phyloP scores from a whole-genome alignment of 2,329 filamentous ascomycete species.

The Epichloe hybrida region DNA sequence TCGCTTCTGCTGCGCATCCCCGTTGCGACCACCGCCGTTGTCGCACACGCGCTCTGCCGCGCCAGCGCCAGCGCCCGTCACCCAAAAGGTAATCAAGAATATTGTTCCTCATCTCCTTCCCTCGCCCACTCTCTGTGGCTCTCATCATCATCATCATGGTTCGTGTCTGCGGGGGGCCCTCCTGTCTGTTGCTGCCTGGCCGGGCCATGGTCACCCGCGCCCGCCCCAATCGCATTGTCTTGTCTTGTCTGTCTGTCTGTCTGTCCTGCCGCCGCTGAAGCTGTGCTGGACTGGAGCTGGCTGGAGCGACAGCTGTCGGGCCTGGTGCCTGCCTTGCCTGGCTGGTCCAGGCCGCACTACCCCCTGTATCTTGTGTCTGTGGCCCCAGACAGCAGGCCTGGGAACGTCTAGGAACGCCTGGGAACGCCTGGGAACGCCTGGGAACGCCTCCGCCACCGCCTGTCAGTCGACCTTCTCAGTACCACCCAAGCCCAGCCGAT shows the following conservation, averaged over 20 bases:
- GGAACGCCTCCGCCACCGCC: conserved; percentile 6
- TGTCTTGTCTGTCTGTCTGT: too few relatives aligned
- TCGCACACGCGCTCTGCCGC: conserved; percentile 8
- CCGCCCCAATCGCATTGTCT: neutral
- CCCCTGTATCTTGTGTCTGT: too few relatives aligned
- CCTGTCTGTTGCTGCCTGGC: neutral
- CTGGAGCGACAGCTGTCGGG: too few relatives aligned
- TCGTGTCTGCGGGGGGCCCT: conserved; percentile 4
- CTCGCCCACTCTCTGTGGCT: neutral
- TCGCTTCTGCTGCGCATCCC: conserved; percentile 4
- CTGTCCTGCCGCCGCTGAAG: conserved; percentile 1
- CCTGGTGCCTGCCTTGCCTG: too few relatives aligned
- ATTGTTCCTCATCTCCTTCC: neutral
- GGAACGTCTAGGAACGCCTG: too few relatives aligned
- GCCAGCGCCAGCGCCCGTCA: conserved; percentile 1
- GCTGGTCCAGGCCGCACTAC: too few relatives aligned
- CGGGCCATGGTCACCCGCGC: neutral
- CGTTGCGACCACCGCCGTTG: conserved; percentile 3
- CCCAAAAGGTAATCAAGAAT: conserved; percentile 4
- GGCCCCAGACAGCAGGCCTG: too few relatives aligned
- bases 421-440: too few relatives aligned
- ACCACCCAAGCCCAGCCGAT: too few relatives aligned
- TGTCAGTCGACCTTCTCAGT: neutral
- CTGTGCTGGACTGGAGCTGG: neutral
- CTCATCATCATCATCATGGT: conserved; percentile 1